A percentile compares a stretch with the other conserved stretches of the same genome.
Conservation (phyloP, 495 filamentous ascomycete species). For the Clohesyomyces aquaticus region DNA sequence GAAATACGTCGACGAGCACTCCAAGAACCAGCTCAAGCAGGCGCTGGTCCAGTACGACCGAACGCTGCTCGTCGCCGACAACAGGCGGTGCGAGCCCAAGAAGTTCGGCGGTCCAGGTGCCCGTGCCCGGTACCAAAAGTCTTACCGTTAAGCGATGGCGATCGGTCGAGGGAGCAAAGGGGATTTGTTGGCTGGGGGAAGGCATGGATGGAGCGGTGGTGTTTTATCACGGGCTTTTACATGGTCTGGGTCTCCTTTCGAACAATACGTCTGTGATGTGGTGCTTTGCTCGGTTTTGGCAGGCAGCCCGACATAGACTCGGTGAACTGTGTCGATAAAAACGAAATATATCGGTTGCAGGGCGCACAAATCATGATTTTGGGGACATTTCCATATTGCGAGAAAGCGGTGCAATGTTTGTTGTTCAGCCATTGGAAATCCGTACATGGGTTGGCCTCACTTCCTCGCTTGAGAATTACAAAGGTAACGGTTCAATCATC, state of each 20-base stretch:
- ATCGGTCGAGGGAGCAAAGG: slow-evolving; percentile 5
- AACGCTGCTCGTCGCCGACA: slow-evolving; percentile 95
- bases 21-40: slow-evolving; percentile 98
- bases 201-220: slow-evolving; percentile 28
- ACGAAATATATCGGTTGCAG: slow-evolving; percentile 35
- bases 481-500: slow-evolving; percentile 2
- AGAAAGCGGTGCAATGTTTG: not conserved
- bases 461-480: slow-evolving; percentile 15
- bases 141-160: slow-evolving; percentile 61
- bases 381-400: not conserved
- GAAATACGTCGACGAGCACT: slow-evolving; percentile 99
- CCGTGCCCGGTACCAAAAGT: slow-evolving; percentile 94
- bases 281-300: slow-evolving; percentile 19
- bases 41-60: slow-evolving; percentile 93
- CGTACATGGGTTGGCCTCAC: not conserved
- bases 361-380: slow-evolving; percentile 10
- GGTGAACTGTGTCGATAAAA: slow-evolving; percentile 33
- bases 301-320: slow-evolving; percentile 18
- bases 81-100: slow-evolving; percentile 69
- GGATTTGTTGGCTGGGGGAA: slow-evolving; percentile 10
- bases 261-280: slow-evolving; percentile 6
- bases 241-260: slow-evolving; percentile 19
- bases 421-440: not conserved
- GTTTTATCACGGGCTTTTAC: slow-evolving; percentile 33
- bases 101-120: slow-evolving; percentile 81